Percentiles rank a stretch among this genome's conserved stretches.
Evolutionary conservation across 352 stramenopile species (phyloP).

Genomic region (Phytopythium ostracodes): DNA sequence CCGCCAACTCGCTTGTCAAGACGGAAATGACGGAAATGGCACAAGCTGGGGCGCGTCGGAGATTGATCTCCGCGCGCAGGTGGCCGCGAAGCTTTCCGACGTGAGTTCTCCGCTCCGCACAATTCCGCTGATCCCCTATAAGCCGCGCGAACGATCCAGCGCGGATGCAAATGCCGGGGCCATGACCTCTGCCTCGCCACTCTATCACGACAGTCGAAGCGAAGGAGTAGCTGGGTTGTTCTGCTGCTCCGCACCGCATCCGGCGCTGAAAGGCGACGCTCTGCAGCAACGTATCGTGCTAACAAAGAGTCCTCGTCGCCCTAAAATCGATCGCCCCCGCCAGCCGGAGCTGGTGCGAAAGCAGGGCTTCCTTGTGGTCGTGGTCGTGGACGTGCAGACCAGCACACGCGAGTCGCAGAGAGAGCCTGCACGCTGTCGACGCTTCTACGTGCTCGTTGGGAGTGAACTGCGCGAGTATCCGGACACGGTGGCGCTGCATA

Average conservation of each 20-base stretch:
- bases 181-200: background rate
- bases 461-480: slow-evolving; percentile 27
- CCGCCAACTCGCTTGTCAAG: background rate
- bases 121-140: slow-evolving; percentile 20
- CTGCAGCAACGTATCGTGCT: too few species aligned
- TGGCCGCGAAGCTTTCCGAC: slow-evolving; percentile 12
- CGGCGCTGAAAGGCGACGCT: background rate
- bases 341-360: slow-evolving; percentile 22
- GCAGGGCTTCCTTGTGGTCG: slow-evolving; percentile 30
- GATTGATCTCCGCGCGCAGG: slow-evolving; percentile 15
- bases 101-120: slow-evolving; percentile 24
- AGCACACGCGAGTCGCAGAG: background rate
- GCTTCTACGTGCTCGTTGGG: slow-evolving; percentile 32
- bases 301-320: too few species aligned
- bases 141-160: background rate
- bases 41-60: slow-evolving; percentile 4
- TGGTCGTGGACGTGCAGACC: slow-evolving; percentile 1
- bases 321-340: background rate
- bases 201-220: slow-evolving; percentile 27
- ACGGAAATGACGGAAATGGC: background rate
- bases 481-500: slow-evolving; percentile 22
- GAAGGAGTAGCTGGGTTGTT: slow-evolving; percentile 24
- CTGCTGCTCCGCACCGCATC: slow-evolving; percentile 6
- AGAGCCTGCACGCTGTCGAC: slow-evolving; percentile 11
- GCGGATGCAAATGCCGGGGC: background rate